These are phyloP conservation scores for Entomortierella parvispora DNA, from an alignment of 192 early-diverging fungal species.

Conservation along the genomic window DNA sequence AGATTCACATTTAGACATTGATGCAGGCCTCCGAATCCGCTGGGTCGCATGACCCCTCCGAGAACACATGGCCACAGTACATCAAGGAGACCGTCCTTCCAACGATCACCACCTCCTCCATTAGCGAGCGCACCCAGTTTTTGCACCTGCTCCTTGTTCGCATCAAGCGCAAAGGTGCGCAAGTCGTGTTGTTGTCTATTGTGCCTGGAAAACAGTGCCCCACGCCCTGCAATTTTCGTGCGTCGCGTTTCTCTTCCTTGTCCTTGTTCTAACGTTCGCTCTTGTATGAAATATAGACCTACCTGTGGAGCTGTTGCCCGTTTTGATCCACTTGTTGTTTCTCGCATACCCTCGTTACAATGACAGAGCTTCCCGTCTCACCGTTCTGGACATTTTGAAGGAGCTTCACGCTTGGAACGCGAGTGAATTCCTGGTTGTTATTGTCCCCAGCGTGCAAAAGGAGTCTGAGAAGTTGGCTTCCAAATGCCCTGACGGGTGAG, in stretches of 20 bases:
- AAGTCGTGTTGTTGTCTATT: not conserved
- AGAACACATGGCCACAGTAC: conserved; percentile 67
- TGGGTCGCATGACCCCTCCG: conserved; percentile 51
- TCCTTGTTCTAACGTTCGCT: too few relatives aligned
- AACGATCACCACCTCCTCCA: conserved; percentile 62
- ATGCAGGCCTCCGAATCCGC: conserved; percentile 33
- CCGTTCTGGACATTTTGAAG: conserved; percentile 66
- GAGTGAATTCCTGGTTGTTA: conserved; percentile 61
- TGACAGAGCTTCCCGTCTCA: conserved; percentile 71
- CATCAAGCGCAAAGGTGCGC: conserved; percentile 56
- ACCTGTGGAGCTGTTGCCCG: conserved; percentile 56
- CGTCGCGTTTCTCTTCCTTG: not conserved
- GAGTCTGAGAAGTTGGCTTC: conserved; percentile 59
- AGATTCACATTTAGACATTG: conserved; percentile 3
- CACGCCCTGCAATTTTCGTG: not conserved
- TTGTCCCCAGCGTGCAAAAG: conserved; percentile 62
- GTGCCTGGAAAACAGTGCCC: not conserved
- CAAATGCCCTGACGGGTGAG: conserved; percentile 58
- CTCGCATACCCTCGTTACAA: conserved; percentile 74
- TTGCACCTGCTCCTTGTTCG: conserved; percentile 58
- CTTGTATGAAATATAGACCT: conserved; percentile 44
- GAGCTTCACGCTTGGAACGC: conserved; percentile 68
- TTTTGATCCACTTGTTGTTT: conserved; percentile 59
- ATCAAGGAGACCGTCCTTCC: conserved; percentile 57
- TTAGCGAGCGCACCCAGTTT: conserved; percentile 59